Base-by-base conservation (phyloP, 768 basidiomycete genomes). In the Clitopilus passeckerianus region DNA sequence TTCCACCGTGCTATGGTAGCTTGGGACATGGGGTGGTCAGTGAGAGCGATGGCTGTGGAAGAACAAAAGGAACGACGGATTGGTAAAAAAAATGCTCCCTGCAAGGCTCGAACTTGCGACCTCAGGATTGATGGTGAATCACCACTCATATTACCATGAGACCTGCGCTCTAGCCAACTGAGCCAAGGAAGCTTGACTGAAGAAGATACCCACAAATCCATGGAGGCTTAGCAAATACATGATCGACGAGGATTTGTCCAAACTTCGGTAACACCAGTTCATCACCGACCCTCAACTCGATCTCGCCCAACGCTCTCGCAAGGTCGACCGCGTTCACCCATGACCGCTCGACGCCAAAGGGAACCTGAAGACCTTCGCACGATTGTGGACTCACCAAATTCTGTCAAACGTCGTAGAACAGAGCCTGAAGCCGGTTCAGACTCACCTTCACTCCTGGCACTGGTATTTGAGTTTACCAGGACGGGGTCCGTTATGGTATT, bases 1-100 rank as follows among this genome's bases (percentile, higher is more conserved):
- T 90, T 89, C 89, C 89, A 91, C 46, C 86, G 79, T 30, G 86
- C 84, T 62, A 90, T 77, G 14, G 80, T 80, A 62, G 80, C 76
- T 56, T 78, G 78, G 24, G 89, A 89, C 90, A 90, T 91, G 50
- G 15, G 8, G 46, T n/a, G n/a, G 20, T 5, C 10, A 18, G 20
- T 3, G 46, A 23, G 20, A 50, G 46, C 18, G 5, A 23, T 7
- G 7, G 12, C 6, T 30, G 27, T 30, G 27, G n/a, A 30, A 3
- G 27, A 30, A 4, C 27, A 30, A 7, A 50, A 16, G 4, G 15
- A 50, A 23, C 22, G 20, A 14, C 44, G 18, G 16, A 50, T 50
- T 18, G 3, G 22, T 3, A n/a, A 50, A 5, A 50, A 50, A 50
- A 50, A 50, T 50, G 46, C 46, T 50, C 78, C 68, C 69, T 77